Base-by-base conservation (phyloP, 192 early-diverging fungal species). In the Dissophora ornata region DNA sequence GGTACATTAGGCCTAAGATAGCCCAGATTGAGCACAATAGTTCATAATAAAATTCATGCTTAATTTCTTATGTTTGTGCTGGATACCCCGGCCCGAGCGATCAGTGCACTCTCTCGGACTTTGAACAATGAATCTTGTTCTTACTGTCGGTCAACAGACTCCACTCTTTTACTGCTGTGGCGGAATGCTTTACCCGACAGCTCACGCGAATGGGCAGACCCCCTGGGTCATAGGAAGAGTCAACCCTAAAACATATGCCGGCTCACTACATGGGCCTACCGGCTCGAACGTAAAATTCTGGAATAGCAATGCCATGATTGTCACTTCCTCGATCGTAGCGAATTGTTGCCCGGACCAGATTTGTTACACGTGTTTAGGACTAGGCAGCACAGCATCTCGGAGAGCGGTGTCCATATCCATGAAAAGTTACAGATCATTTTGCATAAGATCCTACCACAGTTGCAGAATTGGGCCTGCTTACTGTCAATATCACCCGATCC, bases 371-470 rank as follows among this genome's bases (percentile, higher is more conserved):
- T 45, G 62, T 85, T 87, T 6, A 85, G 33, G 13, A 84, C 51
- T 16, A 85, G 38, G 46, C 86, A 84, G 24, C 61, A 67, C 24
- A 87, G 77, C 62, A 85, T 80, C 40, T 82, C 78, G 3, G 66
- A 69, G 2, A 82, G 52, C 83, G 1, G 47, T 57, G 47, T 62
- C 67, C 53, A 61, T 68, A 25, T 79, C 51, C 79, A 88, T 77
- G 60, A 85, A 85, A 26, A 85, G 53, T 22, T 77, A 50, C 54
- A 85, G 57, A n/a, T 85, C 34, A 63, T 84, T 79, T 22, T 77
- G 55, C 54, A 85, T 57, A n/a, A 87, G 41, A 63, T 84, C 81
- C n/a, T 69, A 68, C 13, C 68, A 44, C 12, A 28, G 57, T 48
- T 63, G 73, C 67, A 65, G 67, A 83, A 5, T 83, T 60, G 42